phyloP scores from a whole-genome alignment of 768 basidiomycete genomes.

The Rossbeevera mucosa region DNA sequence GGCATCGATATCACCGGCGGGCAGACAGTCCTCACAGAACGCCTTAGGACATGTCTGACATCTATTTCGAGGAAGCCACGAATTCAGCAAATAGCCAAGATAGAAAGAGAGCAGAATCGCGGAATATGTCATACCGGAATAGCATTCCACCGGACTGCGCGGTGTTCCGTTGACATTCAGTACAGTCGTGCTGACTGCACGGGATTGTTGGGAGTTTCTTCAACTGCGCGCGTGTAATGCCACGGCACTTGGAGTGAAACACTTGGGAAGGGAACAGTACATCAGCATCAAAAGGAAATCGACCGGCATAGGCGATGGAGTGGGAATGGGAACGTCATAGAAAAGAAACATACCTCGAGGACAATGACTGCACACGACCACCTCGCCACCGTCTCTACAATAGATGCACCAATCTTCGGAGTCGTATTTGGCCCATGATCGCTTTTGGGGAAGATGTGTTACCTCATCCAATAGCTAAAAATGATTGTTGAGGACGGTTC shows the following conservation, averaged over 20 bases:
- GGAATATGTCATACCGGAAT: constrained; percentile 41
- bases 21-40: constrained; percentile 60
- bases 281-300: not conserved
- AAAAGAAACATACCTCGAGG: constrained; percentile 44
- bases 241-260: constrained; percentile 50
- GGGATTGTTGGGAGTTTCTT: constrained; percentile 21
- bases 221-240: constrained; percentile 31
- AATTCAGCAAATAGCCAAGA: constrained; percentile 3
- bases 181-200: constrained; percentile 52
- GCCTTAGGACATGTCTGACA: constrained; percentile 58
- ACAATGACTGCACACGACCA: constrained; percentile 45
- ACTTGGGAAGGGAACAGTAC: constrained; percentile 30
- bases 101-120: not conserved
- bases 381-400: constrained; percentile 56
- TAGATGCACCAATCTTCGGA: constrained; percentile 56
- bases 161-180: constrained; percentile 40
- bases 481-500: constrained; percentile 6
- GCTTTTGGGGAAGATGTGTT: constrained; percentile 27
- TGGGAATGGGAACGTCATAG: not conserved
- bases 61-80: constrained; percentile 23
- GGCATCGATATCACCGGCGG: constrained; percentile 43
- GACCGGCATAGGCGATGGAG: constrained; percentile 1
- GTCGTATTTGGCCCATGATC: constrained; percentile 37
- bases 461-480: constrained; percentile 12
- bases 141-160: constrained; percentile 52